phyloP scores from a whole-genome alignment of 495 filamentous ascomycete species.

The Staphylotrichum longicolle region DNA sequence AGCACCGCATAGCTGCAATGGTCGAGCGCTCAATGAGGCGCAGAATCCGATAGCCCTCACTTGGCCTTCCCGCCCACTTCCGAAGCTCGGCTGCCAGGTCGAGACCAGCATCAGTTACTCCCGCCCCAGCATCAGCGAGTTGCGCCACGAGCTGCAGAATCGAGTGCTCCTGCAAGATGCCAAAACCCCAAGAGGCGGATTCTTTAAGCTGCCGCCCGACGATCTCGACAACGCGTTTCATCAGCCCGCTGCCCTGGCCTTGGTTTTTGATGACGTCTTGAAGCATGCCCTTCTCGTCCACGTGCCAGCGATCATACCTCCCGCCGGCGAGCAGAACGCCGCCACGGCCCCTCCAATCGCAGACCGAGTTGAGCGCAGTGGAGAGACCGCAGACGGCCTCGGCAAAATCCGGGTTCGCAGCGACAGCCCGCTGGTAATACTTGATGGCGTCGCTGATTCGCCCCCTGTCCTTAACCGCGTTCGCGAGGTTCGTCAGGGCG shows the following conservation, averaged over 20 bases:
- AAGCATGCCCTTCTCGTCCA: conserved; percentile 82
- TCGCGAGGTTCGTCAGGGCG: conserved; percentile 92
- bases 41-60: conserved; percentile 89
- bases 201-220: conserved; percentile 88
- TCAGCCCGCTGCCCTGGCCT: conserved; percentile 71
- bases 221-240: conserved; percentile 92
- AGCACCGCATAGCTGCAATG: conserved; percentile 71
- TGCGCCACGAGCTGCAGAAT: conserved; percentile 48
- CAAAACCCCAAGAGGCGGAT: conserved; percentile 82
- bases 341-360: conserved; percentile 89
- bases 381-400: conserved; percentile 96
- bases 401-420: conserved; percentile 90
- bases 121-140: conserved; percentile 37
- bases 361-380: conserved; percentile 95
- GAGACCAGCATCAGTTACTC: conserved; percentile 28
- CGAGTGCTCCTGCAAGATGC: conserved; percentile 57
- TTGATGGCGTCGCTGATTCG: conserved; percentile 85
- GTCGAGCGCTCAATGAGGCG: conserved; percentile 82
- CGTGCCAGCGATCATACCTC: conserved; percentile 88
- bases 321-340: conserved; percentile 72
- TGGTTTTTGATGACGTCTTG: conserved; percentile 65
- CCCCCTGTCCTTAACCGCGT: conserved; percentile 97
- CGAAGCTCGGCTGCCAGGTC: conserved; percentile 48
- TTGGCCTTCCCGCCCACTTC: conserved; percentile 71
- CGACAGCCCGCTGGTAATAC: conserved; percentile 89